Conservation (phyloP, 108 stramenopile genomes). For the Skeletonema tropicum region DNA sequence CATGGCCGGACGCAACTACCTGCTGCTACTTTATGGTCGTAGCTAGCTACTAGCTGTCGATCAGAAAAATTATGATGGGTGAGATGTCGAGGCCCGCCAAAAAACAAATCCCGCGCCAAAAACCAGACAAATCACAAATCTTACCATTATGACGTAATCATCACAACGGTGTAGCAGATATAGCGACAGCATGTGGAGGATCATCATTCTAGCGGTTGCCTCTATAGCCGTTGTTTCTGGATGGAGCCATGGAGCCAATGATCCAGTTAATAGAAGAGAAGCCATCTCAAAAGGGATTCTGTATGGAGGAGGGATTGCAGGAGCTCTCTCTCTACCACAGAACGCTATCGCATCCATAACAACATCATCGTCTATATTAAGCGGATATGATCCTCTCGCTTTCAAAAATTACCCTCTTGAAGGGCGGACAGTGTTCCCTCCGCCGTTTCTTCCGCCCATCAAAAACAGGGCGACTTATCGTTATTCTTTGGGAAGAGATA, state of each 20-base stretch:
- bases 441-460: constrained; percentile 64
- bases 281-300: constrained; percentile 1
- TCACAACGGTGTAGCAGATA: too few species aligned
- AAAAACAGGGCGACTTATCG: constrained; percentile 57
- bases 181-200: background rate
- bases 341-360: background rate
- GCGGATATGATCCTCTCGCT: background rate
- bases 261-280: constrained; percentile 8
- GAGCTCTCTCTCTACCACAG: constrained; percentile 7
- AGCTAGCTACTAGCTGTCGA: too few species aligned
- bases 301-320: background rate
- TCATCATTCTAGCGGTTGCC: background rate
- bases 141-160: too few species aligned
- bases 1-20: too few species aligned
- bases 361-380: background rate
- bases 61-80: too few species aligned
- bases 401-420: constrained; percentile 6
- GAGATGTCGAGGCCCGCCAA: too few species aligned
- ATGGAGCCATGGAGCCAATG: background rate
- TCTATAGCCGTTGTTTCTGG: background rate
- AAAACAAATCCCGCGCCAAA: too few species aligned
- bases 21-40: too few species aligned
- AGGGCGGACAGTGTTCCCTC: constrained; percentile 17
- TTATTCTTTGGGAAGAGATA: constrained; percentile 59
- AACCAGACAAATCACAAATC: too few species aligned